Evolutionary conservation across 441 rosid species (phyloP), one percentile per base, ranked within the genome.

Genomic region (Erodium texanum): DNA sequence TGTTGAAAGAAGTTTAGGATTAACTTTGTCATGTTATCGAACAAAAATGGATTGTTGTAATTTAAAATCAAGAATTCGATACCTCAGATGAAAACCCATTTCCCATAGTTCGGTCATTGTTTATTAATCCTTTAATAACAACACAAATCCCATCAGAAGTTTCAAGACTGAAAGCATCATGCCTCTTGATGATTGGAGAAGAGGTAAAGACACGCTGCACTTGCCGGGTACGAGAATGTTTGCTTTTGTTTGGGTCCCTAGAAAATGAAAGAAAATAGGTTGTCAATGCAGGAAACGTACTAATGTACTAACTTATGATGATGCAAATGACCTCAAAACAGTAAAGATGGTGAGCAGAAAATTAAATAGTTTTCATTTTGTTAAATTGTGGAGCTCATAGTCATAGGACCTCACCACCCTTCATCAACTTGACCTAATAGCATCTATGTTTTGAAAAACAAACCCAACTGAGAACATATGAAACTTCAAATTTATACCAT

Each of bases 31-130:
- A 1, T 27, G 29, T 27, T 27, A 27, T 27, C 7, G 18, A 15
- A 48, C 56, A 48, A 48, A 48, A 14, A 48, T 7, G 56, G 15
- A 48, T 2, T 3, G 18, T n/a, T 14, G 18, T 15, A 14, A 48
- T n/a, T 48, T 15, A 15, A 48, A 48, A 48, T 48, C 56, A 15
- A 48, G 16, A 48, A 48, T 3, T 15, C 5, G 56, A 48, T 24
- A 88, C 98, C 89, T 87, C 79, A 10, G 78, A 67, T 15, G 81
- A 68, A 73, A 93, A 93, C 16, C 98, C 97, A 72, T 74, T 82
- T 67, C 78, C 73, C 8, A 65, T 0, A 15, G 88, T 68, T n/a
- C 78, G 83, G 0, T 68, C 54, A 74, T 68, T 76, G 72, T 90
- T 87, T 34, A 87, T 79, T 69, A 80, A 79, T 0, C 98, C 97